Percentiles rank a stretch among this genome's conserved stretches.
phyloP scores from a whole-genome alignment of 2,329 filamentous ascomycete genomes.

The Xenoacremonium recifei region DNA sequence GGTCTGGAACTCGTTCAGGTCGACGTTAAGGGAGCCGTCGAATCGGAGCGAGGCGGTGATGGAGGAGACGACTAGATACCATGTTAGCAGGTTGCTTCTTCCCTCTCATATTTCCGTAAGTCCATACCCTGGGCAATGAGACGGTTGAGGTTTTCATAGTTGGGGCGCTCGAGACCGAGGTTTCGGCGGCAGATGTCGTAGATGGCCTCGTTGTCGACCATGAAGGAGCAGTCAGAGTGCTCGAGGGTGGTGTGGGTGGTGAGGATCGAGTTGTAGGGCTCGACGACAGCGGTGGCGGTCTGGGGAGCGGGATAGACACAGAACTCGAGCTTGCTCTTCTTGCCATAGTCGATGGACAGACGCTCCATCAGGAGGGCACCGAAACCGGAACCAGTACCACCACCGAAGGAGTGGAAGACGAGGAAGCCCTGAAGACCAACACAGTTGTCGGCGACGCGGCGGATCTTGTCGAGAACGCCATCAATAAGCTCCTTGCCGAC shows the following conservation, averaged over 20 bases:
- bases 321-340: constrained; percentile 99
- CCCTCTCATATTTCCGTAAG: neutral
- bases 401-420: constrained; percentile 99
- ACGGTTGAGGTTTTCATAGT: constrained; percentile 98
- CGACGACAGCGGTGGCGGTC: constrained; percentile 94
- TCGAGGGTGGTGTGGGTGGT: constrained; percentile 98
- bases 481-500: constrained; percentile 99
- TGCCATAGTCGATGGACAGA: constrained; percentile 97
- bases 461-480: constrained; percentile 95
- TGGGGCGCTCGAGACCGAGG: constrained; percentile 93
- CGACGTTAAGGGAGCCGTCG: constrained; percentile 97
- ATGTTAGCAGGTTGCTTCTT: constrained; percentile 20
- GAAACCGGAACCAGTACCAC: constrained; percentile 97
- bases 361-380: constrained; percentile 98
- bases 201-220: constrained; percentile 99
- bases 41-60: constrained; percentile 98
- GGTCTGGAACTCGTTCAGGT: constrained; percentile 99
- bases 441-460: constrained; percentile 96
- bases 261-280: constrained; percentile 99
- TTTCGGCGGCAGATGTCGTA: constrained; percentile 99
- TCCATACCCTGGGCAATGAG: constrained; percentile 87
- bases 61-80: constrained; percentile 78
- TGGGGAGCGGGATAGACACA: constrained; percentile 98
- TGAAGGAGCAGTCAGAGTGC: constrained; percentile 99
- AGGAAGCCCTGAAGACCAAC: constrained; percentile 98